Percentiles rank a stretch among this genome's conserved stretches.
phyloP scores from a whole-genome alignment of 306 rosid genomes.

The Datisca glomerata region DNA sequence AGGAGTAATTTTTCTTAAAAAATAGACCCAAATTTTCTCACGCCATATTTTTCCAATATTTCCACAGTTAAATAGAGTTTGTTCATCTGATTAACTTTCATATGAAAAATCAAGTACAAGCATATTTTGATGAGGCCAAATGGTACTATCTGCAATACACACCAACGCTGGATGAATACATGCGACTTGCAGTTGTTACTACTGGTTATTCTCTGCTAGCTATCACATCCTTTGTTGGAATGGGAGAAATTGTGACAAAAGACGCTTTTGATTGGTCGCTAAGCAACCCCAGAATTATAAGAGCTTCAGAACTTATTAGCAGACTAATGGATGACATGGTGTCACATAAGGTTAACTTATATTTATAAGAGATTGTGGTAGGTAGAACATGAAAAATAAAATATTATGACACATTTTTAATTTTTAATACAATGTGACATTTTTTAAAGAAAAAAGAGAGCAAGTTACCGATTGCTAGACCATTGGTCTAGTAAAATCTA shows the following conservation, averaged over 20 bases:
- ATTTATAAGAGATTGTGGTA: too few relatives aligned
- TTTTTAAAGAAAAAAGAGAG: too few relatives aligned
- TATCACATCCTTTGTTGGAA: constrained; percentile 5
- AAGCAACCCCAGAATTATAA: constrained; percentile 4
- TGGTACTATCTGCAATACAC: constrained; percentile 21
- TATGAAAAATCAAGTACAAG: constrained; percentile 12
- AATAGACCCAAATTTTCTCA: too few relatives aligned
- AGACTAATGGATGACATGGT: constrained; percentile 13
- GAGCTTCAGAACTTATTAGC: background rate
- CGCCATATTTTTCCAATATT: too few relatives aligned
- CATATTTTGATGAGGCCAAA: constrained; percentile 26
- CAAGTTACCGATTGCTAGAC: too few relatives aligned
- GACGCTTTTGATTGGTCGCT: constrained; percentile 10
- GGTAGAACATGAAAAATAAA: too few relatives aligned
- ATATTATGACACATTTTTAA: too few relatives aligned
- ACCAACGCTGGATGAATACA: constrained; percentile 30
- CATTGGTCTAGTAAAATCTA: too few relatives aligned
- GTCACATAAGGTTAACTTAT: constrained; percentile 7
- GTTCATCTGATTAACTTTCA: too few relatives aligned
- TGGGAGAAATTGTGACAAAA: constrained; percentile 12
- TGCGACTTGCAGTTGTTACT: background rate
- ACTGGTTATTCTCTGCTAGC: background rate
- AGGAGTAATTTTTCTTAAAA: too few relatives aligned
- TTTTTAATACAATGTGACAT: too few relatives aligned
- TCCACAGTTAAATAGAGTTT: too few relatives aligned